These are phyloP conservation scores for Ilyonectria robusta DNA, from an alignment of 2,329 filamentous ascomycete genomes.

Conservation along the genomic window DNA sequence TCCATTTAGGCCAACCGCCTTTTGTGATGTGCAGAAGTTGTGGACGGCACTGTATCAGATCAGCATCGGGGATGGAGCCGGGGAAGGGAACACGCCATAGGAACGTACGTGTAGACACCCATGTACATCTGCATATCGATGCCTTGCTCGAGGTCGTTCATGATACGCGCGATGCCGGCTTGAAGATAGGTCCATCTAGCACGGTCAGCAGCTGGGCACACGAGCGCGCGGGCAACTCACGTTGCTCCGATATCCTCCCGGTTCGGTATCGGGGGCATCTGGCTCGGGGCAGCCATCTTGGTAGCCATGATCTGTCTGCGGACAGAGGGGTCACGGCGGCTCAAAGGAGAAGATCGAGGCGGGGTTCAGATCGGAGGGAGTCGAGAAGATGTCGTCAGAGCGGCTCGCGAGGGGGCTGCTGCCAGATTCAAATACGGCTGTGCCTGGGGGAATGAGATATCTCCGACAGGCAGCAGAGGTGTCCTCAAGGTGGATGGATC, in stretches of 20 bases:
- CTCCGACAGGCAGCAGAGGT: conserved; percentile 6
- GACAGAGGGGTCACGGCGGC: conserved; percentile 31
- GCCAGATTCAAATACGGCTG: conserved; percentile 6
- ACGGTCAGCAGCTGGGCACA: conserved; percentile 40
- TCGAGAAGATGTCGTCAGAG: conserved; percentile 43
- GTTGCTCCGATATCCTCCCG: conserved; percentile 72
- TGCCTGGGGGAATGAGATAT: background rate
- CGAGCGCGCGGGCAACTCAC: conserved; percentile 50
- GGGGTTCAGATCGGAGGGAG: conserved; percentile 46
- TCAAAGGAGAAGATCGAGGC: conserved; percentile 41
- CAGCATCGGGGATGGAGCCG: conserved; percentile 46
- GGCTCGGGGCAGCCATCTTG: conserved; percentile 53
- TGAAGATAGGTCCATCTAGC: conserved; percentile 91
- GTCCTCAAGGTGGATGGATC: conserved; percentile 7
- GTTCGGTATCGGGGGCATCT: conserved; percentile 72
- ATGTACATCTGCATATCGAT: conserved; percentile 98
- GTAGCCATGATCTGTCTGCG: conserved; percentile 50
- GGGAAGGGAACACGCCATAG: background rate
- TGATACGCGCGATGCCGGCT: conserved; percentile 90
- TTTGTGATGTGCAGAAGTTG: conserved; percentile 99
- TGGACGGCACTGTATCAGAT: conserved; percentile 81
- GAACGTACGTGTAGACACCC: conserved; percentile 88
- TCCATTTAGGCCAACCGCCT: conserved; percentile 77
- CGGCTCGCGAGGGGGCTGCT: conserved; percentile 8
- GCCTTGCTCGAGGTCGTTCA: conserved; percentile 91